A percentile compares a stretch with the other conserved stretches of the same genome.
phyloP scores from a whole-genome alignment of 345 rosid species.

The Physaria fendleri region DNA sequence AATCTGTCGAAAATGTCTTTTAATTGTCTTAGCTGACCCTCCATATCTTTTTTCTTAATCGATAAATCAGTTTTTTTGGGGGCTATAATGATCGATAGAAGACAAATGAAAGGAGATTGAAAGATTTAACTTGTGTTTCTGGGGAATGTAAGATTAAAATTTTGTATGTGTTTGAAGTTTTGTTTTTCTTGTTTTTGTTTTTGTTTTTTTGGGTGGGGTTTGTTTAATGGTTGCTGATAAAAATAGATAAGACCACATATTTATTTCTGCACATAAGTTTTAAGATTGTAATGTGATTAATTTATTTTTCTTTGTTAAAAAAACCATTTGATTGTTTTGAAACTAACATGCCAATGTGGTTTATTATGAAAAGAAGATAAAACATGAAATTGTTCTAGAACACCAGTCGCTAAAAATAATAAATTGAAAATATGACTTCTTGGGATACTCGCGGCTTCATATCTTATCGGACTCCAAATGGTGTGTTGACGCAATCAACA shows the following conservation, averaged over 20 bases:
- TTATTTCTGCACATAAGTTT: too few relatives aligned
- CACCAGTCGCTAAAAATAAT: too few relatives aligned
- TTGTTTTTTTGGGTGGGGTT: not conserved
- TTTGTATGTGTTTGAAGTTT: not conserved
- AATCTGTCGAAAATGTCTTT: constrained; percentile 58
- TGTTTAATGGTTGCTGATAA: constrained; percentile 4
- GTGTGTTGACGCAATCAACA: too few relatives aligned
- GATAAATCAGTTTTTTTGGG: not conserved
- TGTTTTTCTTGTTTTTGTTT: not conserved
- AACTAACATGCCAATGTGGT: too few relatives aligned
- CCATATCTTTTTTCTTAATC: constrained; percentile 2
- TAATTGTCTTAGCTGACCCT: constrained; percentile 46
- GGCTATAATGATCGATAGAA: not conserved
- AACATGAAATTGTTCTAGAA: too few relatives aligned
- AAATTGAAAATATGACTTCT: too few relatives aligned
- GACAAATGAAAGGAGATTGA: not conserved
- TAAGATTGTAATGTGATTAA: too few relatives aligned
- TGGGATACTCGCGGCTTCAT: too few relatives aligned
- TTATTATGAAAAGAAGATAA: too few relatives aligned
- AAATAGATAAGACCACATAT: constrained; percentile 19
- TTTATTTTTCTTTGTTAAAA: too few relatives aligned
- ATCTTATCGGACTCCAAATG: too few relatives aligned
- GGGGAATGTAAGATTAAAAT: not conserved
- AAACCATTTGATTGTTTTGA: too few relatives aligned
- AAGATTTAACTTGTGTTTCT: not conserved